Evolutionary conservation across 306 rosid species (phyloP), one percentile per base, ranked within the genome.

Genomic region (Ormosia emarginata): DNA sequence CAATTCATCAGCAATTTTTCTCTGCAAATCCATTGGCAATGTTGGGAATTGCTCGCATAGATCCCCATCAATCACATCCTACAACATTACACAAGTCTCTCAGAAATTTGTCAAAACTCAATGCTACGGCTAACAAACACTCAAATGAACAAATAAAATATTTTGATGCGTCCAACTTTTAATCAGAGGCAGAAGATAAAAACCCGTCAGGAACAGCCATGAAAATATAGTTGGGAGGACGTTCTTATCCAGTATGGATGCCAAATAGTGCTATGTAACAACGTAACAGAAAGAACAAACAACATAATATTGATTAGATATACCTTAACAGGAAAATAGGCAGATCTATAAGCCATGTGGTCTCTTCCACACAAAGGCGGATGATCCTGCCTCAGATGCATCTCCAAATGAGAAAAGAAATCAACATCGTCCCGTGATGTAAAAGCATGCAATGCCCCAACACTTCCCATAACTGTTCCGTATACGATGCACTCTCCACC

Each of bases 61-160:
- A 89, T 95, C 99, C 55, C 99, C 99, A 85, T 93, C 99, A 67
- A 95, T 95, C 78, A 95, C 98, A 83, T 95, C 97, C 99, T 95
- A 87, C 88, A 86, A 56, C 76, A 79, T 30, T 36, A 69, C 4
- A 41, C 6, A 83, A 70, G 15, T 49, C 36, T 17, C 52, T 71
- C 86, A 75, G 41, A 46, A 69, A 66, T 44, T 77, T 13, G 62
- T 64, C 57, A 64, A 71, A 46, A 63, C 8, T 33, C 33, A 70
- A 63, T 12, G 44, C 29, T 4, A 15, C 4, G 57, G 65, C 6
- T 4, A 52, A 67, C 44, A 67, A 58, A 58, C 55, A 74, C 72
- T 3, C 36, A 24, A 24, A 76, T 43, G 13, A 72, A 65, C 43
- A 82, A 49, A 49, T 6, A n/a, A 7, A 76, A 71, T 10, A 40